Evolutionary conservation across 352 stramenopile genomes (phyloP), one percentile per base, ranked within the genome.

Genomic region (Phytophthora palmivora): DNA sequence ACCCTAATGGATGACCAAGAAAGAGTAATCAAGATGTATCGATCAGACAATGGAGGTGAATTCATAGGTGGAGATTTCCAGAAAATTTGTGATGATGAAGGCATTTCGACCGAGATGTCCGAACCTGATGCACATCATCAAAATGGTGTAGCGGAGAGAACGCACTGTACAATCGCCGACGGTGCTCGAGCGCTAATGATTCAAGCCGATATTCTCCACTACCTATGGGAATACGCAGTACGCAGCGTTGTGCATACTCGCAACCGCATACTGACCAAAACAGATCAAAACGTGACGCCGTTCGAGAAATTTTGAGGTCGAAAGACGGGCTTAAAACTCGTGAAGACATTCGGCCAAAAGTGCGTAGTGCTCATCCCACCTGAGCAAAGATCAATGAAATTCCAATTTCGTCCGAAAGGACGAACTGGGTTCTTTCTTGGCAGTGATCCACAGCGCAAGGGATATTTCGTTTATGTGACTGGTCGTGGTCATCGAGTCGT

Each of bases 181-280:
- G 8, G 2, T 12, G 42, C 34, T 4, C 11, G 36, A 9, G 21
- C 33, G 1, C 2, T 51, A 0, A 56, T 67, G 33, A 3, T 60
- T 2, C 58, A 60, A 36, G 42, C 42, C 0, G n/a, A 60, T 14
- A 1, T 49, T 9, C 58, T 42, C 1, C 41, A 60, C 7, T 60
- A 49, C 18, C n/a, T 54, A 9, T 60, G 57, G 47, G 57, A 58
- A 21, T 65, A 65, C 36, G 39, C 47, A 4, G 47, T 58, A 1
- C 18, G 56, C 4, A 58, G 21, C 12, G 38, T 11, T 3, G 19
- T 58, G 0, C 39, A 14, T 3, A 18, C 19, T 0, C 6, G 18
- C 2, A 58, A 64, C 9, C 16, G 18, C 3, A 46, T 58, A 0
- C n/a, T 64, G 0, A 28, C 37, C 0, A 43, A 42, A 8, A 3